Conservation (phyloP, 1,139 yeast genomes). For the Protomyces arabidopsidicola region DNA sequence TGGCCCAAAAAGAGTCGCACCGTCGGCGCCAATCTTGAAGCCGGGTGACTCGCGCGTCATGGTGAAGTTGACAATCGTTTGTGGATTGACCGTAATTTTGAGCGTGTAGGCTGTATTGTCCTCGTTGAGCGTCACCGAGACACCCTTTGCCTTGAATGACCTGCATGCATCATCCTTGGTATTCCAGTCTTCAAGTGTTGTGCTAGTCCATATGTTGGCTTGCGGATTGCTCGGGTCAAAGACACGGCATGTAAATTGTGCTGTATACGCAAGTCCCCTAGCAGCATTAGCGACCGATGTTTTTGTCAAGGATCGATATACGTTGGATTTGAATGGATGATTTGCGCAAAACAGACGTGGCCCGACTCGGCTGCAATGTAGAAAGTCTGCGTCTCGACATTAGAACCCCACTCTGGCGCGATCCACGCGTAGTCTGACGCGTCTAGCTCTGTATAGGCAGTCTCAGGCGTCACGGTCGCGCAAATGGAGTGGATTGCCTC, state of each 20-base stretch:
- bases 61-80: constrained; percentile 66
- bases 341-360: constrained; percentile 77
- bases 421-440: constrained; percentile 68
- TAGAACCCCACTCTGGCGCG: constrained; percentile 63
- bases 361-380: constrained; percentile 68
- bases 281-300: neutral
- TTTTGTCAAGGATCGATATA: constrained; percentile 51
- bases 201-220: constrained; percentile 76
- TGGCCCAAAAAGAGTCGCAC: constrained; percentile 73
- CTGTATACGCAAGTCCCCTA: constrained; percentile 46
- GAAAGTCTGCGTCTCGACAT: constrained; percentile 92
- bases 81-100: constrained; percentile 61
- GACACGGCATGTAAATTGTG: constrained; percentile 87
- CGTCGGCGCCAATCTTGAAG: constrained; percentile 84
- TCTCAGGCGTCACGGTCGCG: constrained; percentile 51
- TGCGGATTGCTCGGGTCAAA: constrained; percentile 53
- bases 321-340: constrained; percentile 86
- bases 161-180: constrained; percentile 48
- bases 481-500: constrained; percentile 86
- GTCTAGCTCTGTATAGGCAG: constrained; percentile 54
- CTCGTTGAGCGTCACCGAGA: constrained; percentile 58
- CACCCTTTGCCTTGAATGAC: constrained; percentile 37
- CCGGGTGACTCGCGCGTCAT: constrained; percentile 68
- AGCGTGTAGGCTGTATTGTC: constrained; percentile 55
- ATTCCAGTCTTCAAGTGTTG: constrained; percentile 74